phyloP scores from a whole-genome alignment of 192 early-diverging fungal genomes.

The Fimicolochytrium jonesii region DNA sequence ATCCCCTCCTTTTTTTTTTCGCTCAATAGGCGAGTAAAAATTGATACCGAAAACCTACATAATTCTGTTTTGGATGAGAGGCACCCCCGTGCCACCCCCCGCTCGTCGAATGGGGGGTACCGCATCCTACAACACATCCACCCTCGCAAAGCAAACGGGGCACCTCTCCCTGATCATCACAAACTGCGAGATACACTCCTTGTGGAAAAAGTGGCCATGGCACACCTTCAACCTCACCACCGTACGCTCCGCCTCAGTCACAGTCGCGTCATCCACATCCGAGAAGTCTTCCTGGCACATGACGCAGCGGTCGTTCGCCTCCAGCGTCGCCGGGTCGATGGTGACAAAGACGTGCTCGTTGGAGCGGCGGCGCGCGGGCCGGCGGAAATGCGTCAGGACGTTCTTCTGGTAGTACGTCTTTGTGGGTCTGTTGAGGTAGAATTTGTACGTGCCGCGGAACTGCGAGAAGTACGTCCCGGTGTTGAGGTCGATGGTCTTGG shows the following conservation, averaged over 20 bases:
- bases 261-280: neutral
- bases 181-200: neutral
- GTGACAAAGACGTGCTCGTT: neutral
- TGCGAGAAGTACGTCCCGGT: neutral
- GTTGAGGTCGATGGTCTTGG: neutral
- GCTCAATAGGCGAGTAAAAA: too few relatives aligned
- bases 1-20: too few relatives aligned
- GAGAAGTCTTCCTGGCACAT: neutral
- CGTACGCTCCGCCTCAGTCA: neutral
- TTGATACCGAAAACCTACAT: too few relatives aligned
- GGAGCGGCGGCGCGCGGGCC: neutral
- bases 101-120: too few relatives aligned
- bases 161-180: neutral
- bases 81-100: too few relatives aligned
- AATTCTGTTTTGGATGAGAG: too few relatives aligned
- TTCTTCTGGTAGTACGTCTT: neutral
- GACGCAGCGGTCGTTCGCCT: neutral
- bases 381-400: neutral
- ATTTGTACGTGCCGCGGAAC: neutral
- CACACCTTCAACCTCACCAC: neutral
- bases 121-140: too few relatives aligned
- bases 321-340: neutral
- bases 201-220: constrained; percentile 1
- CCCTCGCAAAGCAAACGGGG: constrained; percentile 9
- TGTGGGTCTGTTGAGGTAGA: neutral